Evolutionary conservation across 2,329 filamentous ascomycete genomes (phyloP), one percentile per base, ranked within the genome.

Genomic region (Thelonectria olida): DNA sequence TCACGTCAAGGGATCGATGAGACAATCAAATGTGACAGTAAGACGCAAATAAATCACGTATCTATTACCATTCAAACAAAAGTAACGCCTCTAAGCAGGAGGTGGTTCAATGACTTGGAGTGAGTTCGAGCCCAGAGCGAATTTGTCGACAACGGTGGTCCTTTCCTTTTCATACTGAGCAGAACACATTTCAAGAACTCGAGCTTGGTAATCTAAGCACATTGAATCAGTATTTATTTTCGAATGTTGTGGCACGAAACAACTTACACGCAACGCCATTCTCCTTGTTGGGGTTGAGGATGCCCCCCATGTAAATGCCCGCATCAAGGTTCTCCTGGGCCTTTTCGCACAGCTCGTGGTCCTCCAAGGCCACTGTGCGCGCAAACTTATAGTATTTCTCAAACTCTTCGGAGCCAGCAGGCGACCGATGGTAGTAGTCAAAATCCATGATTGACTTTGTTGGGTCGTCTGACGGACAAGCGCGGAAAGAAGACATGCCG

Each of bases 331-430:
- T 87, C 31, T 75, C 74, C 68, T 87, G 85, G 1, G 84, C 82
- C 51, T 80, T 83, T 70, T 87, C 84, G 65, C 85, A 87, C 1
- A 87, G 74, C 70, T 86, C 84, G 62, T 80, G 86, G 58, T 87
- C 84, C 62, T 87, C 84, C 59, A 84, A 70, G 0, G 84, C 84
- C 3, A 87, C 85, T 62, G 84, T 83, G 3, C 84, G 76, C 4
- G 86, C 83, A 54, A 87, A 87, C 41, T 80, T 82, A 67, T 78
- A 87, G 64, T 87, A 87, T 6, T 84, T 79, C 58, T 86, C 82
- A 61, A 87, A 87, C 47, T 82, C 81, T n/a, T 84, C 79, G 5
- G 65, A 65, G n/a, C 60, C 7, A 79, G 82, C 0, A 74, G 76
- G 31, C 79, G 58, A 81, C 27, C 77, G 65, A 58, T 87, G 83